Conservation (phyloP, 129 eudicot genomes). For the Lactuca sativa region DNA sequence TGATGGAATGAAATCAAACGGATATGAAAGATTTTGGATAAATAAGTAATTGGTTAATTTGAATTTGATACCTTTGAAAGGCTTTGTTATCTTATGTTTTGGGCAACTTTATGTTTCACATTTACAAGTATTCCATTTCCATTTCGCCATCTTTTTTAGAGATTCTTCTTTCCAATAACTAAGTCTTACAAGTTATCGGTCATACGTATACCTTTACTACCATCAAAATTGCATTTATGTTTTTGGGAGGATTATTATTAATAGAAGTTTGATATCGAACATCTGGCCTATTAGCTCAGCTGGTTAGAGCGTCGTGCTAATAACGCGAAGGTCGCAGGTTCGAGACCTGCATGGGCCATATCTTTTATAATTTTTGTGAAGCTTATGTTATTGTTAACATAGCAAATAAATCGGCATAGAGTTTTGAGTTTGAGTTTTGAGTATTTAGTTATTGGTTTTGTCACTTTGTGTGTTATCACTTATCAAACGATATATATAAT, state of each 20-base stretch:
- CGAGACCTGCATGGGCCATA: constrained; percentile 64
- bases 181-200: too few relatives aligned
- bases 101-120: constrained; percentile 31
- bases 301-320: constrained; percentile 96
- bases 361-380: too few relatives aligned
- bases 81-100: constrained; percentile 27
- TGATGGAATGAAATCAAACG: constrained; percentile 10
- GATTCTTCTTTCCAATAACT: constrained; percentile 4
- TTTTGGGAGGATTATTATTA: too few relatives aligned
- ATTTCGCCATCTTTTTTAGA: constrained; percentile 10
- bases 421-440: too few relatives aligned
- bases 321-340: constrained; percentile 93
- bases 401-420: too few relatives aligned
- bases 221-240: too few relatives aligned
- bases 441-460: too few relatives aligned
- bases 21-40: constrained; percentile 15
- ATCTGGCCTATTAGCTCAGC: constrained; percentile 74
- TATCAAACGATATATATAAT: too few relatives aligned
- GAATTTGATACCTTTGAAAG: constrained; percentile 44
- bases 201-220: too few relatives aligned
- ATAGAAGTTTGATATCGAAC: not conserved
- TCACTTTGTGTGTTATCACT: too few relatives aligned
- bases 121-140: constrained; percentile 36
- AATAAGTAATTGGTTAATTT: constrained; percentile 14
- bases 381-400: too few relatives aligned